phyloP scores from a whole-genome alignment of 441 rosid genomes.

The Pelargonium australe region DNA sequence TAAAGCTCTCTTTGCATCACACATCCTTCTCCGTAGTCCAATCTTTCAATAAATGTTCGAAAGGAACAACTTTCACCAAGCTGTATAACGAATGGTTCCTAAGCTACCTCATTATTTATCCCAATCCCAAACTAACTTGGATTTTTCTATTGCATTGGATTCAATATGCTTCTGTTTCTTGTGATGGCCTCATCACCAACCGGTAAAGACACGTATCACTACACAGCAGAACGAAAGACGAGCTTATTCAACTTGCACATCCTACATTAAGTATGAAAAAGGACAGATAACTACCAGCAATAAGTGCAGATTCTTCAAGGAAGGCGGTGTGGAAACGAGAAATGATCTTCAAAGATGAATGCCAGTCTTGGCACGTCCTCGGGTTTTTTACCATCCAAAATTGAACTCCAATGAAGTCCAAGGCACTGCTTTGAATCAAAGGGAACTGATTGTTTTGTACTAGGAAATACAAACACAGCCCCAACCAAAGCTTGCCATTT shows the following conservation, averaged over 20 bases:
- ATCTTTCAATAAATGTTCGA: conserved; percentile 23
- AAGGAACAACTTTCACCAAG: conserved; percentile 17
- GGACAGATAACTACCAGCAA: conserved; percentile 5
- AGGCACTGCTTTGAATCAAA: not conserved
- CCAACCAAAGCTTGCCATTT: not conserved
- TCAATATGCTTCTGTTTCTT: not conserved
- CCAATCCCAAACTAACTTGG: not conserved
- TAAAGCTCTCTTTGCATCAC: conserved; percentile 16
- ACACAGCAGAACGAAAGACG: not conserved
- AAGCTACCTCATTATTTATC: not conserved
- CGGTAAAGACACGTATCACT: not conserved
- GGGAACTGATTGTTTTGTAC: not conserved
- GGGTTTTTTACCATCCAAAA: not conserved
- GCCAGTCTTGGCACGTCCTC: not conserved
- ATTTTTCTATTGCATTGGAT: not conserved
- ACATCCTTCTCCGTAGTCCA: conserved; percentile 19
- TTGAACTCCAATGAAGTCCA: not conserved
- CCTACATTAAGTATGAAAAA: not conserved
- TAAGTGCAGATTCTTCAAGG: not conserved
- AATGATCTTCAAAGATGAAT: not conserved
- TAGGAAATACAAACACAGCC: not conserved
- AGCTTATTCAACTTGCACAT: not conserved
- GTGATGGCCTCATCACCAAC: not conserved
- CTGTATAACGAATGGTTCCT: conserved; percentile 18
- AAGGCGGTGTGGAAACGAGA: conserved; percentile 3